A percentile compares a stretch with the other conserved stretches of the same genome.
Conservation (phyloP, 2,329 filamentous ascomycete genomes). For the Cladosporium halotolerans region DNA sequence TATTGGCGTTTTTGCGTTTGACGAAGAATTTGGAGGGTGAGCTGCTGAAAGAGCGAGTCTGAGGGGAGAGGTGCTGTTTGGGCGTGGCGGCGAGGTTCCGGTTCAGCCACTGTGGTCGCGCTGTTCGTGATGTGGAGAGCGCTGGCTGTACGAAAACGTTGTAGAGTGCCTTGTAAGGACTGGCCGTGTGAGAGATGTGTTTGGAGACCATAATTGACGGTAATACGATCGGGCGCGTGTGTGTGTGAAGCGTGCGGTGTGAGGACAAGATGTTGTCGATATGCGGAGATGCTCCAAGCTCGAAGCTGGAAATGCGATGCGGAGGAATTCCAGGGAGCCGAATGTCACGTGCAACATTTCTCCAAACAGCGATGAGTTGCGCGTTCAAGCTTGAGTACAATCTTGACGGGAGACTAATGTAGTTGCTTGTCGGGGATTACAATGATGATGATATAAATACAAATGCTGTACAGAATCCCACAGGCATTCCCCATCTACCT, state of each 20-base stretch:
- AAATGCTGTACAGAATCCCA: constrained; percentile 9
- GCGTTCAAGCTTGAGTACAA: too few relatives aligned
- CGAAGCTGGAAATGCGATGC: too few relatives aligned
- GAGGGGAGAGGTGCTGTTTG: constrained; percentile 21
- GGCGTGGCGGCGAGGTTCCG: constrained; percentile 21
- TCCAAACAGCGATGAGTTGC: too few relatives aligned
- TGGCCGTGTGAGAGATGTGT: constrained; percentile 13
- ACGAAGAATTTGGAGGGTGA: constrained; percentile 20
- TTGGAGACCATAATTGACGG: constrained; percentile 13
- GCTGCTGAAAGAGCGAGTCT: constrained; percentile 3
- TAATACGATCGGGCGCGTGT: too few relatives aligned
- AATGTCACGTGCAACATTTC: too few relatives aligned
- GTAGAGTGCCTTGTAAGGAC: constrained; percentile 34
- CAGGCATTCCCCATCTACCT: constrained; percentile 27
- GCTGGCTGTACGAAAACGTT: constrained; percentile 39
- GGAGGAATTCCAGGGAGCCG: too few relatives aligned
- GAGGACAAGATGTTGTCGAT: too few relatives aligned
- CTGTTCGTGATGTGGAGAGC: constrained; percentile 14
- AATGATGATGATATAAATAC: constrained; percentile 4
- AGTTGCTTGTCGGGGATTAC: background rate
- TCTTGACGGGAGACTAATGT: background rate
- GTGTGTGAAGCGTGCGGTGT: background rate
- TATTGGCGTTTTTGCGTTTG: constrained; percentile 16
- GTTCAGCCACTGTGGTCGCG: constrained; percentile 16
- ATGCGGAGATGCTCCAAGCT: too few relatives aligned